Percentiles rank a stretch among this genome's conserved stretches.
These are phyloP conservation scores for Trametes punicea DNA, from an alignment of 768 basidiomycete species.

Conservation along the genomic window DNA sequence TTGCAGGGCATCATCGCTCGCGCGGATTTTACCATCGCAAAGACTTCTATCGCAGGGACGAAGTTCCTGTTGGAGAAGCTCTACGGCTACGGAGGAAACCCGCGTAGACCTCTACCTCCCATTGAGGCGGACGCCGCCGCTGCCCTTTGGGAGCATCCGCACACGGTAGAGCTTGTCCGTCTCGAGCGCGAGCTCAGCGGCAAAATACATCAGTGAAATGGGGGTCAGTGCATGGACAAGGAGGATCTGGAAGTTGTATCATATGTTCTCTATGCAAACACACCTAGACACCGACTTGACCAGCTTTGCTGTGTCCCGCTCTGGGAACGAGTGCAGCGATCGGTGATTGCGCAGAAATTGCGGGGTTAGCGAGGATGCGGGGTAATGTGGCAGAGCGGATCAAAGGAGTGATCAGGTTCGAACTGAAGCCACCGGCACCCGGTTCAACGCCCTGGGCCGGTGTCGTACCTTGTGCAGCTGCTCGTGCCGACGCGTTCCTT, in stretches of 20 bases:
- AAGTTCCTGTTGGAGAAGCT: constrained; percentile 73
- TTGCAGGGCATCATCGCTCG: constrained; percentile 79
- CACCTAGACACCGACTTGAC: not conserved
- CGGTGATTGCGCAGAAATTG: constrained; percentile 4
- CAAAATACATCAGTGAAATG: constrained; percentile 27
- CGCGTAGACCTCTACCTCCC: constrained; percentile 73
- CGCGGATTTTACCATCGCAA: constrained; percentile 77
- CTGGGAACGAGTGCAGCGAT: not conserved
- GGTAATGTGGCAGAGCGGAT: constrained; percentile 8
- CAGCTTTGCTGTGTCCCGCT: not conserved
- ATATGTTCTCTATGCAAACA: not conserved
- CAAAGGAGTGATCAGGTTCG: constrained; percentile 1
- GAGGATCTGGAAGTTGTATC: constrained; percentile 5
- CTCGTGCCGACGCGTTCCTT: not conserved
- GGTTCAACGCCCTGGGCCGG: not conserved
- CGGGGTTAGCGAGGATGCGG: constrained; percentile 16
- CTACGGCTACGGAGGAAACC: constrained; percentile 76
- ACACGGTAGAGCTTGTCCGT: constrained; percentile 60
- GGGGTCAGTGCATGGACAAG: not conserved
- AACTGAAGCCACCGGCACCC: constrained; percentile 9
- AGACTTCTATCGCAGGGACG: constrained; percentile 77
- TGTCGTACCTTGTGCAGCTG: not conserved
- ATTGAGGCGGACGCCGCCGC: constrained; percentile 52
- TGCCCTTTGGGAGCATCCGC: constrained; percentile 67
- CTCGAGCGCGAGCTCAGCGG: constrained; percentile 56